Evolutionary conservation across 2,329 filamentous ascomycete species (phyloP).

Genomic region (Alternaria alternata): DNA sequence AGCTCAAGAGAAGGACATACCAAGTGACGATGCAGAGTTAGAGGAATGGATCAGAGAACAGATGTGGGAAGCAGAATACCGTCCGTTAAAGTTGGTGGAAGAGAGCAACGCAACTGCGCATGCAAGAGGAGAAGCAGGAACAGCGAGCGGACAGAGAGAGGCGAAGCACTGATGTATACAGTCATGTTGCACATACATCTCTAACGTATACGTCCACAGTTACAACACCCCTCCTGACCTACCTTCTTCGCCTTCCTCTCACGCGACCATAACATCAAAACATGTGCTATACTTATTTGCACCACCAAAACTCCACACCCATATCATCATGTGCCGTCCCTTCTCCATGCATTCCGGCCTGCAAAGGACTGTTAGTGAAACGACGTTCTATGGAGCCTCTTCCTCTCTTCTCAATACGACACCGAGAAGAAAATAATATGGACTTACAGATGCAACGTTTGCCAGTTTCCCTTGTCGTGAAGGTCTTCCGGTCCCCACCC

Average conservation of each 20-base stretch:
- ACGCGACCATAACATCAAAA: conserved; percentile 36
- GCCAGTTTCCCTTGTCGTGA: conserved; percentile 41
- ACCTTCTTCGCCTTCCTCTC: background rate
- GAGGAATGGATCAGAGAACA: conserved; percentile 78
- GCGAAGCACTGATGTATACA: conserved; percentile 16
- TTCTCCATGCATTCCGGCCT: conserved; percentile 34
- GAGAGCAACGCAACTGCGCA: conserved; percentile 61
- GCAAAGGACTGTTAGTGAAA: conserved; percentile 2
- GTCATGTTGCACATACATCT: background rate
- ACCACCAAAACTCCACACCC: conserved; percentile 33
- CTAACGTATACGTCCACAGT: background rate
- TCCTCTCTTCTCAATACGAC: background rate
- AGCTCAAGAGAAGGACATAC: conserved; percentile 71
- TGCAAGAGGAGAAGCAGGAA: conserved; percentile 67
- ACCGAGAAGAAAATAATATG: background rate
- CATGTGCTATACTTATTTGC: conserved; percentile 32
- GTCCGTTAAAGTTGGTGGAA: conserved; percentile 67
- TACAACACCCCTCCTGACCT: background rate
- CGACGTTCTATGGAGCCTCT: background rate
- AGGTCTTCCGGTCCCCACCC: conserved; percentile 27
- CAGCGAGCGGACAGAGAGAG: conserved; percentile 34
- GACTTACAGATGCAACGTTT: conserved; percentile 28
- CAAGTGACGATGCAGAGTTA: conserved; percentile 62
- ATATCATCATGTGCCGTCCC: conserved; percentile 41
- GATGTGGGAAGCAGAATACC: conserved; percentile 80